phyloP scores from a whole-genome alignment of 192 early-diverging fungal species.

The Jimgerdemannia lactiflua region DNA sequence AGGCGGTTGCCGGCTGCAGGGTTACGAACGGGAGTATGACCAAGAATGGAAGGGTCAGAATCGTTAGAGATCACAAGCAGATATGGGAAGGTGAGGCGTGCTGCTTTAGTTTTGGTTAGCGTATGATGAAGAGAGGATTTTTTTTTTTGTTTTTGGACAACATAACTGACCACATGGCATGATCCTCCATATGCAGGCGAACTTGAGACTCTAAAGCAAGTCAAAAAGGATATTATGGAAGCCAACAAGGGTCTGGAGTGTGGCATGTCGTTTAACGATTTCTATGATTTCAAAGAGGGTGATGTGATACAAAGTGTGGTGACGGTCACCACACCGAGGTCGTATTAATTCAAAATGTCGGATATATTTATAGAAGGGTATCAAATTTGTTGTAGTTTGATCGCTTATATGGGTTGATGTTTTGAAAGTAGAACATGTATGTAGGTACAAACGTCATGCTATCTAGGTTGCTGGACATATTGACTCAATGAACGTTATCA shows the following conservation, averaged over 20 bases:
- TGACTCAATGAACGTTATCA: too few relatives aligned
- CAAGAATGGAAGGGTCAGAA: slow-evolving; percentile 55
- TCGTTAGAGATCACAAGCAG: slow-evolving; percentile 55
- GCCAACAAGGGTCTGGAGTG: slow-evolving; percentile 94
- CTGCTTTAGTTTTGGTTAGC: background rate
- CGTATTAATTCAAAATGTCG: slow-evolving; percentile 14
- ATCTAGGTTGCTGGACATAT: too few relatives aligned
- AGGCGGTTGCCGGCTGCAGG: slow-evolving; percentile 83
- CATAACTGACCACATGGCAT: background rate
- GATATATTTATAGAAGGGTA: background rate
- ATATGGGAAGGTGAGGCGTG: slow-evolving; percentile 66
- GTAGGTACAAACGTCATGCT: too few relatives aligned
- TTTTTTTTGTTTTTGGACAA: slow-evolving; percentile 11
- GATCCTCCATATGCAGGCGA: slow-evolving; percentile 35
- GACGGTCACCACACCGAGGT: slow-evolving; percentile 54
- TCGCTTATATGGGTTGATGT: too few relatives aligned
- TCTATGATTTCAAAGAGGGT: slow-evolving; percentile 72
- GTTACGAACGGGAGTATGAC: slow-evolving; percentile 72
- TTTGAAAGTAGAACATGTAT: too few relatives aligned
- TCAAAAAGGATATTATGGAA: slow-evolving; percentile 90
- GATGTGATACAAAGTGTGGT: slow-evolving; percentile 78
- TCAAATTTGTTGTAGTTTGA: too few relatives aligned
- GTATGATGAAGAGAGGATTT: slow-evolving; percentile 18
- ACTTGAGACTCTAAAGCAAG: slow-evolving; percentile 75
- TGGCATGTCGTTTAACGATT: slow-evolving; percentile 88